Conservation (phyloP, 2,329 filamentous ascomycete species). For the Neonectria coccinea region DNA sequence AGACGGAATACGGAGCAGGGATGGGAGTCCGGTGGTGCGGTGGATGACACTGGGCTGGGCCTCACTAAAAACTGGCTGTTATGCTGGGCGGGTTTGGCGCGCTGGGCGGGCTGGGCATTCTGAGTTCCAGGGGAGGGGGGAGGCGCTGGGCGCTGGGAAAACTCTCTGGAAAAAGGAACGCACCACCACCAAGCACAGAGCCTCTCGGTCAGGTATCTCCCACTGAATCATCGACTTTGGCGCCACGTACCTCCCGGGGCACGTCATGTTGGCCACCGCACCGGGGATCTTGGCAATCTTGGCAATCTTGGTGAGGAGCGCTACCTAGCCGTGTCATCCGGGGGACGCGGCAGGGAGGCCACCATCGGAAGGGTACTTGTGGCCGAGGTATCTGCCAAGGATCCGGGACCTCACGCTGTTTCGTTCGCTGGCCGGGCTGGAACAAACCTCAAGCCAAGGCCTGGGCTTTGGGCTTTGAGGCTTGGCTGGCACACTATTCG, state of each 20-base stretch:
- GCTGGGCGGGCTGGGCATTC: constrained; percentile 3
- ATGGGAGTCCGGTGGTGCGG: constrained; percentile 16
- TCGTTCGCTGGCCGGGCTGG: neutral
- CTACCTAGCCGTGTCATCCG: neutral
- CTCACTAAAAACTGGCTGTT: neutral
- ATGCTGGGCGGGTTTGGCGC: neutral
- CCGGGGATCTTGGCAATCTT: constrained; percentile 8
- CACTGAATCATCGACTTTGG: neutral
- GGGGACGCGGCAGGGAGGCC: neutral
- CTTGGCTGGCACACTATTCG: constrained; percentile 3
- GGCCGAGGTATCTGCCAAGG: neutral
- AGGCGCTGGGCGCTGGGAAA: constrained; percentile 1
- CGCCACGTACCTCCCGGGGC: neutral
- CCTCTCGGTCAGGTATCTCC: neutral
- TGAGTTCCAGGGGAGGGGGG: neutral
- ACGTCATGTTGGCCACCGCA: neutral
- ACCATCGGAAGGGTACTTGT: neutral
- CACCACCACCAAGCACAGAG: neutral
- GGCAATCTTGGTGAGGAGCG: neutral
- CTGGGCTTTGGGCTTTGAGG: constrained; percentile 1
- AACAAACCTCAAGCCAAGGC: constrained; percentile 30
- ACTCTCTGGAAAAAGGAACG: neutral
- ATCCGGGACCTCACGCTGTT: neutral
- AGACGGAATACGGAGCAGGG: constrained; percentile 14
- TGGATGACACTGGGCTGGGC: constrained; percentile 2